Percentiles rank a stretch among this genome's conserved stretches.
phyloP scores from a whole-genome alignment of 768 basidiomycete species.

The Boletus rubropictus region DNA sequence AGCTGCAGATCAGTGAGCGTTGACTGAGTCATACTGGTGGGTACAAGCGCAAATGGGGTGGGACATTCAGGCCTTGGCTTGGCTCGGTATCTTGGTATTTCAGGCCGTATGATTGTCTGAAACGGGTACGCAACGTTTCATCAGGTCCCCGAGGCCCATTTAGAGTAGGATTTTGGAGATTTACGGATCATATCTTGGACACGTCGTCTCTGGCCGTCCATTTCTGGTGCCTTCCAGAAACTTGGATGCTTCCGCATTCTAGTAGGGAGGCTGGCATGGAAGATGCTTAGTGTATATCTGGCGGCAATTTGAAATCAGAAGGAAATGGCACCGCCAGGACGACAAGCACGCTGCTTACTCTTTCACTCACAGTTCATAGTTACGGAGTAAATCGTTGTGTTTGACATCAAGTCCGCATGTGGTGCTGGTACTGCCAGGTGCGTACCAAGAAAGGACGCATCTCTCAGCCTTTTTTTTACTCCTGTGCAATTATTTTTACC shows the following conservation, averaged over 20 bases:
- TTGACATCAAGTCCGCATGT: too few relatives aligned
- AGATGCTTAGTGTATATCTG: too few relatives aligned
- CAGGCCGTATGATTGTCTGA: not conserved
- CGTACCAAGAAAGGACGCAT: too few relatives aligned
- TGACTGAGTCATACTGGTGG: conserved; percentile 5
- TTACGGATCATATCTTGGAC: too few relatives aligned
- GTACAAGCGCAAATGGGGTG: not conserved
- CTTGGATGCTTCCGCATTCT: not conserved
- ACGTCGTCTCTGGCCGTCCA: not conserved
- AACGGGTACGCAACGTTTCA: not conserved
- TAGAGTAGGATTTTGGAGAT: not conserved
- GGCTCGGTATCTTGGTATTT: not conserved
- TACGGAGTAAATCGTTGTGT: too few relatives aligned
- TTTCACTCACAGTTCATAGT: too few relatives aligned
- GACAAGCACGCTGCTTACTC: too few relatives aligned
- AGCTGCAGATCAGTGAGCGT: not conserved
- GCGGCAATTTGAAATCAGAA: too few relatives aligned
- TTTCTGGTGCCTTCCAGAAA: not conserved
- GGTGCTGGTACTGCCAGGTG: too few relatives aligned
- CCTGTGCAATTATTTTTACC: too few relatives aligned
- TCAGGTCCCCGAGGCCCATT: not conserved
- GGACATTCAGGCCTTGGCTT: conserved; percentile 2
- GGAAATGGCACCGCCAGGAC: too few relatives aligned
- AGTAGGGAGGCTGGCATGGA: not conserved
- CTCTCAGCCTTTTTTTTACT: too few relatives aligned